Base-by-base conservation (phyloP, 768 basidiomycete species). In the Tulasnella sp. region DNA sequence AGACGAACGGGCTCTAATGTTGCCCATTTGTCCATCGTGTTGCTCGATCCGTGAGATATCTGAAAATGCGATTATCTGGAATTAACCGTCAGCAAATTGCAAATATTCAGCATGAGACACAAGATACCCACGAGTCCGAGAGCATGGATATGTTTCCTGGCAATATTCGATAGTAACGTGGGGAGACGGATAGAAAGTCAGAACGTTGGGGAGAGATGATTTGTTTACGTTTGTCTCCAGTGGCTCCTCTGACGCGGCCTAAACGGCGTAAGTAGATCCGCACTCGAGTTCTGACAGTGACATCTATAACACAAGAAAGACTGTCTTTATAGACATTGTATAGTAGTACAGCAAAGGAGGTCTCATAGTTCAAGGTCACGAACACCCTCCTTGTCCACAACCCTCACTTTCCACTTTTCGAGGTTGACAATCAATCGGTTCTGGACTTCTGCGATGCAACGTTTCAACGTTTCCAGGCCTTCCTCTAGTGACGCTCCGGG, bases 331-430 rank as follows among this genome's bases (percentile, higher is more conserved):
- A 59, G 52, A 32, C 52, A 26, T 59, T 12, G 26, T 12, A 29
- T 59, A 59, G 52, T 59, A 59, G 32, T 59, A 65, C 64, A 65
- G 64, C 64, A n/a, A 37, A 12, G 17, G 26, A 14, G 35, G 39
- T 65, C 19, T 65, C 64, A 65, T 65, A 70, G 32, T 47, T 92
- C 88, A 71, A 95, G 82, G 76, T 91, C 90, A 70, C 93, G 85
- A 32, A 92, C 84, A 67, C 95, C 95, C 78, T 95, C 90, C 81
- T 90, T 94, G 81, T 97, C 94, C 37, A 97, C 92, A 14, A 97
- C 83, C 79, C 94, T 94, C 75, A 95, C 89, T 79, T 90, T 93
- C 83, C 92, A 96, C 76, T 83, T 88, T 52, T 88, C 90, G 1
- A 91, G 88, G 74, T 87, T 87, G 72, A 96, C 88, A 67, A 92